Conservation (phyloP, 441 rosid genomes). For the Melianthus villosus region DNA sequence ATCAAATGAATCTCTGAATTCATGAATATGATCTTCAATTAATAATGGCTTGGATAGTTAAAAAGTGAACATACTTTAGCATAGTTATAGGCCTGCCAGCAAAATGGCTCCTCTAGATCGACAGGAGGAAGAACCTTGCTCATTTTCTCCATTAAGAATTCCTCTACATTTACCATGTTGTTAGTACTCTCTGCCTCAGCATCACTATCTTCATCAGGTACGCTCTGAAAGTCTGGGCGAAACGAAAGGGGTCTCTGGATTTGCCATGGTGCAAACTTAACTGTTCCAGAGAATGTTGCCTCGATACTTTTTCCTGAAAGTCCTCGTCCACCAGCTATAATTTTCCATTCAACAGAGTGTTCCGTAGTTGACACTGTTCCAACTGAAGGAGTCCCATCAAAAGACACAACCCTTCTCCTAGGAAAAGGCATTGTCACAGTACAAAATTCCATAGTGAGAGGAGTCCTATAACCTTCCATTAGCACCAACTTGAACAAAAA, state of each 20-base stretch:
- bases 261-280: slow-evolving; percentile 75
- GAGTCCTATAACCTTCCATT: slow-evolving; percentile 79
- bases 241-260: slow-evolving; percentile 25
- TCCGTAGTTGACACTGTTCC: slow-evolving; percentile 69
- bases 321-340: slow-evolving; percentile 53
- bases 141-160: slow-evolving; percentile 70
- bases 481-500: slow-evolving; percentile 66
- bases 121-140: slow-evolving; percentile 65
- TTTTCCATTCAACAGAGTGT: slow-evolving; percentile 82
- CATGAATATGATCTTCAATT: slow-evolving; percentile 4
- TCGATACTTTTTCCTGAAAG: slow-evolving; percentile 66
- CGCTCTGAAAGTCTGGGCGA: slow-evolving; percentile 18
- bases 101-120: slow-evolving; percentile 86
- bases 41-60: slow-evolving; percentile 8
- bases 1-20: not conserved
- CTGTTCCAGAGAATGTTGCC: slow-evolving; percentile 86
- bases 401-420: slow-evolving; percentile 52
- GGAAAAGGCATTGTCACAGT: slow-evolving; percentile 90
- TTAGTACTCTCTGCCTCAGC: slow-evolving; percentile 37
- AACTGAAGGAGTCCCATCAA: slow-evolving; percentile 79
- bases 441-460: slow-evolving; percentile 77
- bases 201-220: slow-evolving; percentile 68
- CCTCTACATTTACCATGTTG: slow-evolving; percentile 64
- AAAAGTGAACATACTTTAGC: slow-evolving; percentile 43
- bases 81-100: slow-evolving; percentile 87